Evolutionary conservation across 2,329 filamentous ascomycete genomes (phyloP).

Genomic region (Verticillium alfalfae): DNA sequence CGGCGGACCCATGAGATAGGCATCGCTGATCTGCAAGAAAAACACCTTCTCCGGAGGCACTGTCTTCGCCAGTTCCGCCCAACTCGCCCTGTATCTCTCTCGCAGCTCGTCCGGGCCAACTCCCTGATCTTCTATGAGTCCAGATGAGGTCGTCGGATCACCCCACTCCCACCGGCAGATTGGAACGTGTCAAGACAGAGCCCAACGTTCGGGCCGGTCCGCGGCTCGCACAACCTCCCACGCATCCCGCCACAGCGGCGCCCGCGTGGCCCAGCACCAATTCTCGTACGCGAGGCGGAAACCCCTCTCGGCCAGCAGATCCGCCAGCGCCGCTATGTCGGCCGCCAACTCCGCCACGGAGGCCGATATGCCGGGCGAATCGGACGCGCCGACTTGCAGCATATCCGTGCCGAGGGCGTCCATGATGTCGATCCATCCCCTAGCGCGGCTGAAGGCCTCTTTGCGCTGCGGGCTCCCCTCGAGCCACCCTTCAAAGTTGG

Average conservation of each 20-base stretch:
- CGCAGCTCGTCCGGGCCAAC: conserved; percentile 36
- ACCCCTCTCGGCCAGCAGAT: conserved; percentile 46
- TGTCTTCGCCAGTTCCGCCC: conserved; percentile 48
- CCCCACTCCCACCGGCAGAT: conserved; percentile 68
- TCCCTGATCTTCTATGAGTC: conserved; percentile 30
- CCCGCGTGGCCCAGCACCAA: conserved; percentile 74
- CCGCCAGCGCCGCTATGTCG: conserved; percentile 60
- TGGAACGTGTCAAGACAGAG: conserved; percentile 78
- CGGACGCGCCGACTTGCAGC: conserved; percentile 63
- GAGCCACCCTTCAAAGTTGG: conserved; percentile 72
- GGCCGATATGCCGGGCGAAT: conserved; percentile 50
- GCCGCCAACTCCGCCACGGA: conserved; percentile 42
- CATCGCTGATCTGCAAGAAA: conserved; percentile 70
- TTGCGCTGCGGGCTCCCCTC: conserved; percentile 49
- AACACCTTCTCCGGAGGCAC: conserved; percentile 68
- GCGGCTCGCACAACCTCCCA: conserved; percentile 63
- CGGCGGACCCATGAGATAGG: conserved; percentile 56
- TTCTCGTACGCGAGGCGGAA: conserved; percentile 71
- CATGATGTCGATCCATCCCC: conserved; percentile 55
- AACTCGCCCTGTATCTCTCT: conserved; percentile 43
- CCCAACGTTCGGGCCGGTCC: conserved; percentile 60
- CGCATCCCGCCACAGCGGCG: conserved; percentile 61
- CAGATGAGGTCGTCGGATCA: conserved; percentile 54
- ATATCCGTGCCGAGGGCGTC: conserved; percentile 62
- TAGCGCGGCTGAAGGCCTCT: conserved; percentile 57